phyloP scores from a whole-genome alignment of 176 grass and related monocot genomes.

The Oryza rufipogon region DNA sequence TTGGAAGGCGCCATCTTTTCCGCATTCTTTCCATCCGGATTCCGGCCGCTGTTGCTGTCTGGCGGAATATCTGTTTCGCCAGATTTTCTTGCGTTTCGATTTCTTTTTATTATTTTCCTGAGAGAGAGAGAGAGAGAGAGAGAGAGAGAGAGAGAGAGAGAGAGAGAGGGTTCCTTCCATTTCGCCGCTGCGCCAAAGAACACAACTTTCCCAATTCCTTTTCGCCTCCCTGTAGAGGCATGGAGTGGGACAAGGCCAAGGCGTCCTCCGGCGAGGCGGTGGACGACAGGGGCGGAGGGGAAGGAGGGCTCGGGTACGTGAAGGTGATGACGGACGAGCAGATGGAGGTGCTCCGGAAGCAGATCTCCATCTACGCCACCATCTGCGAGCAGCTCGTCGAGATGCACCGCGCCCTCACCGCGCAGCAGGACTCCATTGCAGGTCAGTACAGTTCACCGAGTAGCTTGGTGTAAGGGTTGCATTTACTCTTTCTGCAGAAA shows the following conservation, averaged over 20 bases:
- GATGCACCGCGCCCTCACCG: conserved; percentile 84
- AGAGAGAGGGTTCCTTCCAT: conserved; percentile 34
- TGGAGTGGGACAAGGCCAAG: conserved; percentile 55
- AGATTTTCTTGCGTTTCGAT: not conserved
- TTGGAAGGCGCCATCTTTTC: not conserved
- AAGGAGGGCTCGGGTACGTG: conserved; percentile 61
- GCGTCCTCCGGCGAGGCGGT: conserved; percentile 13
- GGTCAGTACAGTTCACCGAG: conserved; percentile 35
- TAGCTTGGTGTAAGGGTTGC: conserved; percentile 4
- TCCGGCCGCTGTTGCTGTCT: not conserved
- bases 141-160: not conserved
- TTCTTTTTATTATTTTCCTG: not conserved
- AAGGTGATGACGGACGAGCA: conserved; percentile 98
- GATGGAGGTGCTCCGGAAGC: conserved; percentile 93
- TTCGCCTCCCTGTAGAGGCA: conserved; percentile 6
- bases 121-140: too few relatives aligned
- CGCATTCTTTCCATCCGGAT: conserved; percentile 2
- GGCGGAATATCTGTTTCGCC: not conserved
- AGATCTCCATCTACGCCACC: conserved; percentile 97
- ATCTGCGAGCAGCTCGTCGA: conserved; percentile 97
- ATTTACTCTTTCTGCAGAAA: not conserved
- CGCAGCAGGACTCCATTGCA: conserved; percentile 80
- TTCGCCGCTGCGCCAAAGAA: conserved; percentile 33
- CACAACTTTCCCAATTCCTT: conserved; percentile 10
- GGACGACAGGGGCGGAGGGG: conserved; percentile 39